Evolutionary conservation across 2,329 filamentous ascomycete genomes (phyloP), one percentile per base, ranked within the genome.

Genomic region (Cladorrhinum sp.): DNA sequence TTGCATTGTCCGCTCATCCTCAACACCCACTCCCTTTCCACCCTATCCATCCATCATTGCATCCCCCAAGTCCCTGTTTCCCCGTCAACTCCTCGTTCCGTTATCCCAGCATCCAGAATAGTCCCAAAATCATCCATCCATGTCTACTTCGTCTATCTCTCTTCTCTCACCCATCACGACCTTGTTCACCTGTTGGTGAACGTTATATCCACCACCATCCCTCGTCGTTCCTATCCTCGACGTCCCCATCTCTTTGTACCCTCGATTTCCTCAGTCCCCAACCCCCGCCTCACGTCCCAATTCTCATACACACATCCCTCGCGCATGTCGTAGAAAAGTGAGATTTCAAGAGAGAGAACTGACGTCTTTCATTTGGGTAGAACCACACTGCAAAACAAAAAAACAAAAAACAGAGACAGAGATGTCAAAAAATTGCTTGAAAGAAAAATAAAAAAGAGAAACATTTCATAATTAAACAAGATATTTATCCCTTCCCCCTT

Each of bases 401-500:
- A 36, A 23, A 23, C 20, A 50, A 49, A 32, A 55, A 45, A 38
- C 27, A 36, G 18, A 38, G 32, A 48, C 22, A 58, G 29, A 52
- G 22, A 59, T 16, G 36, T 13, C 29, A 50, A 59, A 55, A 55
- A 41, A 55, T 23, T 6, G 50, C 18, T 48, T 38, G 50, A 55
- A 32, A 50, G 45, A 58, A 56, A 59, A 56, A 57, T 38, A 68
- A 71, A 71, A 71, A 66, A 71, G 71, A 73, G 68, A 65, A 71
- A 70, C 66, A 70, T 57, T 64, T 68, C 67, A 66, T 67, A 66
- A 67, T 69, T 69, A 69, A 69, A 69, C 66, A 69, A 62, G 54
- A 66, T 69, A 69, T 65, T 57, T 64, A 61, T 61, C 59, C 56
- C 41, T 45, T 56, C 55, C 62, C 52, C 59, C 48, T 48, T 57